Percentiles rank a stretch among this genome's conserved stretches.
phyloP scores from a whole-genome alignment of 805 yeast genomes.

The Yamadazyma paraphyllophila region DNA sequence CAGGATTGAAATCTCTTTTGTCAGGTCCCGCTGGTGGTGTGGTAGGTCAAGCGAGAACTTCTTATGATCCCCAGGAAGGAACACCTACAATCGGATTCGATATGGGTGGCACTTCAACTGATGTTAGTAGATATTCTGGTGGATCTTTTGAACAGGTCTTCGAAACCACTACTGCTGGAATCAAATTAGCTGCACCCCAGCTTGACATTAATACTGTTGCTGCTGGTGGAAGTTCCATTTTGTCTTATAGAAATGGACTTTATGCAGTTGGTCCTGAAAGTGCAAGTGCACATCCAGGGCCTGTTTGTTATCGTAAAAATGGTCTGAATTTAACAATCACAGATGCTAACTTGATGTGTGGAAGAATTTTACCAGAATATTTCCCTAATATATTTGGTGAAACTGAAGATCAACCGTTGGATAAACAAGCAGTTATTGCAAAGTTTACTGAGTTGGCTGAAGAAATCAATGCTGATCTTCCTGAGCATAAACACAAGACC shows the following conservation, averaged over 20 bases:
- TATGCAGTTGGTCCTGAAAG: conserved; percentile 83
- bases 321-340: conserved; percentile 73
- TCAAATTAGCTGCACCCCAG: conserved; percentile 81
- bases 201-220: conserved; percentile 47
- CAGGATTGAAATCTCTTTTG: conserved; percentile 19
- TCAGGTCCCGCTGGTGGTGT: conserved; percentile 26
- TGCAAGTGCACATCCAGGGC: conserved; percentile 87
- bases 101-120: conserved; percentile 92
- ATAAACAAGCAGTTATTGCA: conserved; percentile 46
- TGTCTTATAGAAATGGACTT: conserved; percentile 21
- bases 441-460: conserved; percentile 56
- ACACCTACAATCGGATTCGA: conserved; percentile 78
- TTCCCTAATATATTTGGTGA: conserved; percentile 86
- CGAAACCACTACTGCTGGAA: conserved; percentile 83
- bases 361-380: conserved; percentile 67
- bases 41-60: conserved; percentile 20
- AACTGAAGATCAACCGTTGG: conserved; percentile 68
- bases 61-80: conserved; percentile 36
- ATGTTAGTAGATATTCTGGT: conserved; percentile 71
- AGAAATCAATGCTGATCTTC: conserved; percentile 52
- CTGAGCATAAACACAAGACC: conserved; percentile 53
- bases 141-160: conserved; percentile 68
- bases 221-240: conserved; percentile 38
- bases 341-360: conserved; percentile 74
- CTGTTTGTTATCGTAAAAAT: conserved; percentile 73